Conservation (phyloP, 768 basidiomycete species). For the Podaxis sp. region DNA sequence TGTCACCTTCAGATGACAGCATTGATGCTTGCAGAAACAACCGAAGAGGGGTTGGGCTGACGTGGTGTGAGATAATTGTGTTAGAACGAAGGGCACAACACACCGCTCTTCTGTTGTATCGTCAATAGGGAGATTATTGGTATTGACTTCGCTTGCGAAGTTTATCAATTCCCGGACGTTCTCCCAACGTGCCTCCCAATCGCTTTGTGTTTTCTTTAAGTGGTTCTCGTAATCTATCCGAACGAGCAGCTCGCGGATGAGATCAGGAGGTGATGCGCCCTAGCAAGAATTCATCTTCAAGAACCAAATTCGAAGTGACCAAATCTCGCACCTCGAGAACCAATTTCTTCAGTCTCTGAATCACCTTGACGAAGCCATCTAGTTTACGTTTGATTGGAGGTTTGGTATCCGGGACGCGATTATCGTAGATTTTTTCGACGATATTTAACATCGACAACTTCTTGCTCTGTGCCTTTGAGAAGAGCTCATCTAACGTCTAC, state of each 20-base stretch:
- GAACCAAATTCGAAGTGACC: background rate
- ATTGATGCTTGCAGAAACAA: slow-evolving; percentile 78
- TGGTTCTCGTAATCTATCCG: slow-evolving; percentile 66
- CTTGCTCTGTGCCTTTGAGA: slow-evolving; percentile 48
- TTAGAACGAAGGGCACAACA: background rate
- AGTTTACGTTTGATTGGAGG: slow-evolving; percentile 66
- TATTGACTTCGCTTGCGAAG: slow-evolving; percentile 64
- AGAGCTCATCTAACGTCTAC: slow-evolving; percentile 63
- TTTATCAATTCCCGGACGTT: slow-evolving; percentile 84
- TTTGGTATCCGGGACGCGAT: slow-evolving; percentile 61
- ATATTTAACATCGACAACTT: slow-evolving; percentile 57
- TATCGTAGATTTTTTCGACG: slow-evolving; percentile 64
- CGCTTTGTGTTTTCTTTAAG: slow-evolving; percentile 68
- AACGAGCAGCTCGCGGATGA: slow-evolving; percentile 59
- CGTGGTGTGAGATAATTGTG: slow-evolving; percentile 3
- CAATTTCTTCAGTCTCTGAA: slow-evolving; percentile 50
- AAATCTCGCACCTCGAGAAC: slow-evolving; percentile 48
- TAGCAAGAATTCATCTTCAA: slow-evolving; percentile 24
- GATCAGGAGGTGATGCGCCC: slow-evolving; percentile 60
- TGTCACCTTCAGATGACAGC: slow-evolving; percentile 79
- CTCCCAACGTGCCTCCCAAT: slow-evolving; percentile 78
- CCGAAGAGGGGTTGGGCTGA: slow-evolving; percentile 55
- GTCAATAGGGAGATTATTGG: slow-evolving; percentile 21
- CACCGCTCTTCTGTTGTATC: slow-evolving; percentile 14
- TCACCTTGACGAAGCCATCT: slow-evolving; percentile 54